Percentiles rank a stretch among this genome's conserved stretches.
These are phyloP conservation scores for Anthoceros angustus DNA, from an alignment of 225 moss, liverwort and hornwort genomes.

Conservation along the genomic window DNA sequence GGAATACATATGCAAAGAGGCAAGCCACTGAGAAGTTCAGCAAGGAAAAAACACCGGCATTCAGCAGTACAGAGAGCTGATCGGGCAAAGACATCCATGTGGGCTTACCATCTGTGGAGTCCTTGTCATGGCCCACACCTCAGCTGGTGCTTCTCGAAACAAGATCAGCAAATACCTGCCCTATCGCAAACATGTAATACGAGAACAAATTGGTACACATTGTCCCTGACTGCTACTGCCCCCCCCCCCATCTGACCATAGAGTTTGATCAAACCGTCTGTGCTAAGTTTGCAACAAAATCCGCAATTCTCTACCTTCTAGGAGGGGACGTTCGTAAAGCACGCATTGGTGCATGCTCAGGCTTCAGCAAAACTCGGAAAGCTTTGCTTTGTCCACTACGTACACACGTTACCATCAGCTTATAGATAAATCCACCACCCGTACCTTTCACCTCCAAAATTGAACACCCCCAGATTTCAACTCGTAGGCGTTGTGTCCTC, in stretches of 20 bases:
- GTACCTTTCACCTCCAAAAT: conserved; percentile 82
- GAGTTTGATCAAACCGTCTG: not conserved
- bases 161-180: conserved; percentile 80
- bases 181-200: conserved; percentile 14
- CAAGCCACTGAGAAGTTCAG: not conserved
- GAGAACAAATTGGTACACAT: too few relatives aligned
- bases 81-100: conserved; percentile 3
- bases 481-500: not conserved
- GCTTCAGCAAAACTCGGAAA: conserved; percentile 80
- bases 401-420: conserved; percentile 68
- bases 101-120: conserved; percentile 73
- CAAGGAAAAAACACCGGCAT: not conserved
- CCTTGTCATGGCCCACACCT: conserved; percentile 98
- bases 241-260: not conserved
- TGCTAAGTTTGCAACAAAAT: too few relatives aligned
- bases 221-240: too few relatives aligned
- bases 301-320: conserved; percentile 44
- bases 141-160: conserved; percentile 94
- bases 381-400: conserved; percentile 82
- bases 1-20: not conserved
- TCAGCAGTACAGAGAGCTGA: not conserved
- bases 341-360: conserved; percentile 94
- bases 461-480: not conserved
- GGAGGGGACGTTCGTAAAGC: conserved; percentile 91
- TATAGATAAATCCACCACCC: conserved; percentile 89